Evolutionary conservation across 306 rosid species (phyloP).

Genomic region (Cucurbita argyrosperma): DNA sequence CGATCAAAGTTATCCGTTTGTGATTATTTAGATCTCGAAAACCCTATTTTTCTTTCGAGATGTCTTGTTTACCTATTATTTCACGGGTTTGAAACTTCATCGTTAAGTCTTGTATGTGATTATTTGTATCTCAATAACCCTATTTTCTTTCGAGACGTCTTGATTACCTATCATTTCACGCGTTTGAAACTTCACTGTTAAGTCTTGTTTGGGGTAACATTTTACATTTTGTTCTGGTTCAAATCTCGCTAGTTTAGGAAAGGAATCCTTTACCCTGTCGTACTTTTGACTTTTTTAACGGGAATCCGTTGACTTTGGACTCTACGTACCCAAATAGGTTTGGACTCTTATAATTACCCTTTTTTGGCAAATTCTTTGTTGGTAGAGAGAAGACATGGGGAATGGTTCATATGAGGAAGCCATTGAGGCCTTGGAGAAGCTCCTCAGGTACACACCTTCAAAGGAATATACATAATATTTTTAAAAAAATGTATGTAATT

Average conservation of each 20-base stretch:
- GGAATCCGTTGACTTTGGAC: not conserved
- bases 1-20: not conserved
- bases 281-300: not conserved
- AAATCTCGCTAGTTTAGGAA: not conserved
- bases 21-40: not conserved
- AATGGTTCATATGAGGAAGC: slow-evolving; percentile 74
- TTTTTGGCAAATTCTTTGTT: not conserved
- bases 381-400: slow-evolving; percentile 67
- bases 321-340: not conserved
- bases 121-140: not conserved
- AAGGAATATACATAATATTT: not conserved
- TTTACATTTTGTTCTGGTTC: not conserved
- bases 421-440: slow-evolving; percentile 62
- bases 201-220: not conserved
- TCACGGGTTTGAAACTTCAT: not conserved
- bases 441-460: slow-evolving; percentile 36
- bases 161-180: not conserved
- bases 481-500: no score
- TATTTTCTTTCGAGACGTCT: not conserved
- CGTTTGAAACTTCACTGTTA: not conserved
- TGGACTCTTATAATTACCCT: not conserved
- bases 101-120: not conserved
- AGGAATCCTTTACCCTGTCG: not conserved
- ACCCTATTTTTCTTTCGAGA: not conserved
- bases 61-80: not conserved